Conservation (phyloP, 139 green algal species). For the Chlorella sp. region DNA sequence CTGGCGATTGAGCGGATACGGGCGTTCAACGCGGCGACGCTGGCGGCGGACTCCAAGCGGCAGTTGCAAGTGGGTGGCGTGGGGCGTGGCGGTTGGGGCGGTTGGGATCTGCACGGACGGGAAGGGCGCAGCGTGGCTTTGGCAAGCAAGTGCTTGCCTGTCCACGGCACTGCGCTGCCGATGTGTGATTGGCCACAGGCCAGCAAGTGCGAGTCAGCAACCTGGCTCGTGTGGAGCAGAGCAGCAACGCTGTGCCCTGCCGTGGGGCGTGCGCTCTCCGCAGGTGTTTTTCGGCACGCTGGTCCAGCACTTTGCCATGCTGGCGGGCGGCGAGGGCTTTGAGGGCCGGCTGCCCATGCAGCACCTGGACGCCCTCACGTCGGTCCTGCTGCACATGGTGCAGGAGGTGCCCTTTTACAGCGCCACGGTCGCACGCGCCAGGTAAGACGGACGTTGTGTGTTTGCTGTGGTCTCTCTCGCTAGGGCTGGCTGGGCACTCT, state of each 20-base stretch:
- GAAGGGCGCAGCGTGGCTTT: neutral
- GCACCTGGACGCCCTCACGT: slow-evolving; percentile 66
- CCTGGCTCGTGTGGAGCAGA: neutral
- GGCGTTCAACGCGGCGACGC: slow-evolving; percentile 58
- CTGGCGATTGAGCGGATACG: slow-evolving; percentile 69
- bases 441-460: too few relatives aligned
- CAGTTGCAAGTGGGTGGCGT: slow-evolving; percentile 61
- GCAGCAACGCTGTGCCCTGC: neutral
- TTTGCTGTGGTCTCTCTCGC: too few relatives aligned
- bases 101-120: neutral
- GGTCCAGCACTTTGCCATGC: slow-evolving; percentile 83
- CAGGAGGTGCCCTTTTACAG: slow-evolving; percentile 72
- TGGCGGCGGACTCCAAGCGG: slow-evolving; percentile 64
- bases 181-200: neutral
- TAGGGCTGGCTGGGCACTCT: too few relatives aligned
- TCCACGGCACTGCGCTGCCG: neutral
- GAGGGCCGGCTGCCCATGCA: slow-evolving; percentile 40
- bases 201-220: neutral
- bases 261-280: neutral
- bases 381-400: slow-evolving; percentile 39
- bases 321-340: too few relatives aligned
- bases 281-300: slow-evolving; percentile 86
- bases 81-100: neutral
- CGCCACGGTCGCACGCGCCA: slow-evolving; percentile 71
- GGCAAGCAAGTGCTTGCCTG: neutral